phyloP scores from a whole-genome alignment of 116 monocot species.

The Zostera marina region DNA sequence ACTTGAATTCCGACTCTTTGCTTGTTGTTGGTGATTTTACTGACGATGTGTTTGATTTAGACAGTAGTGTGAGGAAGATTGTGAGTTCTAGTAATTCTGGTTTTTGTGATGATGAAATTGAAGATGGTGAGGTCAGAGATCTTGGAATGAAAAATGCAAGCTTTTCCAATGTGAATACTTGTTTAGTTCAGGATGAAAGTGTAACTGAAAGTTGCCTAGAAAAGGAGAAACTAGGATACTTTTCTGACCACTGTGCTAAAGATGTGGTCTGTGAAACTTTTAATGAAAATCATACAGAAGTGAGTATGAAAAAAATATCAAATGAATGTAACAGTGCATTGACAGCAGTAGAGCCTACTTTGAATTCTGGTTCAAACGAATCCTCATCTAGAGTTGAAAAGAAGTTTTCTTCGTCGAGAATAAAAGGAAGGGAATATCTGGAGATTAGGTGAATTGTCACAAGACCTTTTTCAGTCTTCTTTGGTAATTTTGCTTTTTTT shows the following conservation, averaged over 20 bases:
- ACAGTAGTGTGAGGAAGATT: neutral
- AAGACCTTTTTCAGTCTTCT: neutral
- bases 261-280: neutral
- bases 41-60: neutral
- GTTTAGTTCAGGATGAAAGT: neutral
- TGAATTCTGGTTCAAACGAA: neutral
- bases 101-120: conserved; percentile 2
- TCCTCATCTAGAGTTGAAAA: conserved; percentile 3
- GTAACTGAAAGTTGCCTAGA: neutral
- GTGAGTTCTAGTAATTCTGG: neutral
- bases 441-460: neutral
- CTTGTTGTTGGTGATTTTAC: neutral
- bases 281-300: neutral
- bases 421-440: neutral
- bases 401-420: neutral
- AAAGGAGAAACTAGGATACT: neutral
- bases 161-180: neutral
- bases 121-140: conserved; percentile 6
- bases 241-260: neutral
- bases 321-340: neutral
- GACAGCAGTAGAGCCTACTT: neutral
- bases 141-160: neutral
- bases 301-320: neutral
- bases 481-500: neutral
- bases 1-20: neutral